These are phyloP conservation scores for Pythium dissimile DNA, from an alignment of 352 stramenopile genomes.

Conservation along the genomic window DNA sequence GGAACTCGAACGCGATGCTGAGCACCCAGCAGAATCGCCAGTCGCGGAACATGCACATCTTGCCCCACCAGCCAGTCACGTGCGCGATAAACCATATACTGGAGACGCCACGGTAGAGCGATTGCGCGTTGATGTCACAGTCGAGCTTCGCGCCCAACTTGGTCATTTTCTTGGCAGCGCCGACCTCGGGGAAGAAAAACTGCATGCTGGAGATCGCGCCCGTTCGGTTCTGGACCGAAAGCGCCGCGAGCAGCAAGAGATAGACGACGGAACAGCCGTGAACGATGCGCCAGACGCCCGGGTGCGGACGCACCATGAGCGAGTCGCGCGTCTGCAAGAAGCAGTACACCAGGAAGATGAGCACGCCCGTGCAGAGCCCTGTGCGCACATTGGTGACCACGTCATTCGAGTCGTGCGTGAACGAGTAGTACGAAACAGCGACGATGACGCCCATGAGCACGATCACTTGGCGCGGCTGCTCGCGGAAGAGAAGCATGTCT, in stretches of 20 bases:
- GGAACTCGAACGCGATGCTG: constrained; percentile 87
- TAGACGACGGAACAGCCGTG: constrained; percentile 80
- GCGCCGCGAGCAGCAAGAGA: constrained; percentile 58
- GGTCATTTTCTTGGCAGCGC: constrained; percentile 34
- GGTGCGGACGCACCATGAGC: constrained; percentile 74
- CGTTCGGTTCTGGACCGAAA: constrained; percentile 68
- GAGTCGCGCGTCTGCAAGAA: constrained; percentile 80
- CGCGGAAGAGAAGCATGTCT: constrained; percentile 67
- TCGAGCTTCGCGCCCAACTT: constrained; percentile 30
- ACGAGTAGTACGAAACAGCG: constrained; percentile 78
- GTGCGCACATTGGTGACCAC: constrained; percentile 62
- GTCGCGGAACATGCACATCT: constrained; percentile 94
- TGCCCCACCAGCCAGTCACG: constrained; percentile 87
- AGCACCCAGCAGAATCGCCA: constrained; percentile 92
- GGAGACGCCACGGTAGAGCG: constrained; percentile 61
- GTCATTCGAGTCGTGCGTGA: constrained; percentile 76
- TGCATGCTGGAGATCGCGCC: constrained; percentile 64
- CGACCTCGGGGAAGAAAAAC: constrained; percentile 72
- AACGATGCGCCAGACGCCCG: constrained; percentile 74
- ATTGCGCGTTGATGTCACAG: constrained; percentile 62
- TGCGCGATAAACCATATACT: constrained; percentile 87
- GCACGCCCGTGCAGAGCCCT: constrained; percentile 51
- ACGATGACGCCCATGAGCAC: constrained; percentile 55
- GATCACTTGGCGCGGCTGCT: constrained; percentile 76
- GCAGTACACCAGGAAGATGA: constrained; percentile 85